Evolutionary conservation across 2,329 filamentous ascomycete genomes (phyloP), one percentile per base, ranked within the genome.

Genomic region (Talaromyces sp.): DNA sequence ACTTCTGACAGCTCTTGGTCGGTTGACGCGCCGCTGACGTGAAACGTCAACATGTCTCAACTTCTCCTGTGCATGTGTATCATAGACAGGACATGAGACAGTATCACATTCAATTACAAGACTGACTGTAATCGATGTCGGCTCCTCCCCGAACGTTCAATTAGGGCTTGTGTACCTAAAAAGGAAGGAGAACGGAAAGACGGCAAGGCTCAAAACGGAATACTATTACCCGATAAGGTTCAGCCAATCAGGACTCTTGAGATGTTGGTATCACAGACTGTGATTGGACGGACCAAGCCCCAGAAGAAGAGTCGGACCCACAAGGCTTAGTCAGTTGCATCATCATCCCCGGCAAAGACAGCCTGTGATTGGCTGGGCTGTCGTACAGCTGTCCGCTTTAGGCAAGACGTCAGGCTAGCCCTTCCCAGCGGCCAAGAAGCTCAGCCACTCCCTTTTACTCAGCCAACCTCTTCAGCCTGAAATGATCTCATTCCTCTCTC

Each of bases 391-490:
- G 48, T 36, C 48, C 33, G 13, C 8, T 17, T 52, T 52, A 19
- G 48, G 48, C 19, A 52, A 39, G 19, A 39, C 48, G 48, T 52
- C 28, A 39, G 22, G 31, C 19, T 37, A 10, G n/a, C n/a, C n/a
- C n/a, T n/a, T n/a, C 37, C 11, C 31, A 13, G 11, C 35, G 21
- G 33, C 46, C 31, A 51, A 52, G 45, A 8, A 21, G 45, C 48
- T 52, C 48, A 52, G 48, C 48, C 48, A 52, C 48, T 52, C 15
- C 15, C 8, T 25, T 37, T 51, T 51, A 17, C 48, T 51, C 19
- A 50, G 45, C 31, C 31, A 50, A 22, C 21, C 48, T 36, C 13
- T 11, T 21, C 13, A 19, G 25, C 28, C 28, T 50, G 19, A 50
- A 33, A 36, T 52, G 48, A 52, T 52, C 48, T 52, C 48, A 52